Evolutionary conservation across 2,329 filamentous ascomycete species (phyloP).

Genomic region (Pleoardoris graminearum): DNA sequence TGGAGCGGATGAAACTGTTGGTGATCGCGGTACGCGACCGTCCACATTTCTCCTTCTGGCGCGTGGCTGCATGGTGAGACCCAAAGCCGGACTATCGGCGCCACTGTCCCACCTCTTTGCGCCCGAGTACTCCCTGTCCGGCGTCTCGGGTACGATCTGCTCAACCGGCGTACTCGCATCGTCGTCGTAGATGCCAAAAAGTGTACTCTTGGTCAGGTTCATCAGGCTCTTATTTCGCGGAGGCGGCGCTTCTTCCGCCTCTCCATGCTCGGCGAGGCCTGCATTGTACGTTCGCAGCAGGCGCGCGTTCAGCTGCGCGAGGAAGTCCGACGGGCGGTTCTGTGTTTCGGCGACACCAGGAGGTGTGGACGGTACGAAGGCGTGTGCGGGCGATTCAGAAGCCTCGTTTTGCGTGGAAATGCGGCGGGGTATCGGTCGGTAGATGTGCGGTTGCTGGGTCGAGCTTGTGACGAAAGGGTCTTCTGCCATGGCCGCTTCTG

Average conservation of each 20-base stretch:
- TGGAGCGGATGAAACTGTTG: constrained; percentile 5
- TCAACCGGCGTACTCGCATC: constrained; percentile 31
- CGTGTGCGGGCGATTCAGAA: constrained; percentile 32
- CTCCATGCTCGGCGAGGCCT: constrained; percentile 21
- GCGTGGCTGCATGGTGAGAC: constrained; percentile 28
- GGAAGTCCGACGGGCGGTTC: constrained; percentile 37
- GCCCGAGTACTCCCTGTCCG: constrained; percentile 39
- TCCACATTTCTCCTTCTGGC: constrained; percentile 14
- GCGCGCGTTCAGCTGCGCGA: constrained; percentile 43
- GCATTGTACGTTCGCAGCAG: constrained; percentile 36
- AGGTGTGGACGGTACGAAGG: constrained; percentile 22
- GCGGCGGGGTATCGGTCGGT: constrained; percentile 46
- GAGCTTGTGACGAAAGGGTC: constrained; percentile 28
- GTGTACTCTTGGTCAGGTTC: constrained; percentile 85
- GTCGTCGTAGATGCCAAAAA: constrained; percentile 82
- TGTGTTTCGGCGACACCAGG: constrained; percentile 24
- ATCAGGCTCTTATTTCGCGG: constrained; percentile 74
- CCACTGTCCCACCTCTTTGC: constrained; percentile 22
- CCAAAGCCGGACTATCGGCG: constrained; percentile 31
- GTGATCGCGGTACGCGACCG: too few relatives aligned
- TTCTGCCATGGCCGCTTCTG: constrained; percentile 31
- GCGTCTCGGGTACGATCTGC: constrained; percentile 64
- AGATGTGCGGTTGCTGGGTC: constrained; percentile 34
- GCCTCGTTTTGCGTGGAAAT: constrained; percentile 29
- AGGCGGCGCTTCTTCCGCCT: constrained; percentile 41